Evolutionary conservation across 768 basidiomycete genomes (phyloP), one percentile per base, ranked within the genome.

Genomic region (Termitomyces sp.): DNA sequence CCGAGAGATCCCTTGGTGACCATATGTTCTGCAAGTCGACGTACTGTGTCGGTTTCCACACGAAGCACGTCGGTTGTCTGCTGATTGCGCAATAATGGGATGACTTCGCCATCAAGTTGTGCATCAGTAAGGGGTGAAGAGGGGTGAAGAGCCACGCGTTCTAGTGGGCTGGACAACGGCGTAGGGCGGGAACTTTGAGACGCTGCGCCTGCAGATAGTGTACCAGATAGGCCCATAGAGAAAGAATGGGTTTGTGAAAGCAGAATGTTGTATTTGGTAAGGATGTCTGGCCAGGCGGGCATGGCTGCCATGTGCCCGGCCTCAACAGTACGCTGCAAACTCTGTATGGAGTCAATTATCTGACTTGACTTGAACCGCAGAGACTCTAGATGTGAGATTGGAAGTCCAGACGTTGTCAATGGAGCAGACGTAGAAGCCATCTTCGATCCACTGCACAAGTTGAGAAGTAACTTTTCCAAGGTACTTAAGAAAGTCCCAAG

Each of bases 241-340:
- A 94, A 85, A 62, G 79, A 87, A 66, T 90, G 88, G 0, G 89
- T 90, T 65, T 93, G 92, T 0, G 89, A 90, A 55, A 93, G 80
- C 27, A 94, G 79, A 61, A 90, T 79, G 63, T 86, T 92, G 80
- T 92, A 93, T 75, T 92, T 92, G 14, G 87, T 85, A 54, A 93
- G 78, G 55, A 94, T 83, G 65, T 93, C 91, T 3, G 91, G 92
- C 92, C 92, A 93, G 8, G 88, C 71, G 3, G 87, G 85, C 84
- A 92, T 90, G n/a, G 67, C 75, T 37, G 72, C 73, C 44, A 76
- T 78, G 37, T 82, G 76, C 13, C 79, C 80, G 7, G 74, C 76
- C 53, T 89, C 85, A 62, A 92, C 75, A 7, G 81, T 86, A 53
- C 80, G 76, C 56, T 85, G 85, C 9, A 92, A 74, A 0, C 76